Evolutionary conservation across 2,329 filamentous ascomycete genomes (phyloP).

Genomic region (Ceratocystis destructans): DNA sequence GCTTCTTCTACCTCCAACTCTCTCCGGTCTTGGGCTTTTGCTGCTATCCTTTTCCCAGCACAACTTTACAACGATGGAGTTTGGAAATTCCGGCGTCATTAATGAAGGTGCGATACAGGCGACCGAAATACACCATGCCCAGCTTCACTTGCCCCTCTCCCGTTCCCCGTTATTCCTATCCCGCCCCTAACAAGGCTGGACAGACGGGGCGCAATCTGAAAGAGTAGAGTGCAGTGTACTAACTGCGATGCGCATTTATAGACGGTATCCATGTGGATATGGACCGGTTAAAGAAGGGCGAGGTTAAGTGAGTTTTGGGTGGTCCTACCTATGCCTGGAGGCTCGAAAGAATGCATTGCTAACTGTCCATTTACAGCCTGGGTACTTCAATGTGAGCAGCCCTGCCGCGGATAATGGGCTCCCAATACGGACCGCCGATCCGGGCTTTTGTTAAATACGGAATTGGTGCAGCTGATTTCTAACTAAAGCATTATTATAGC

Average conservation of each 20-base stretch:
- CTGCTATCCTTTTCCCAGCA: background rate
- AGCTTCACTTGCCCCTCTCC: background rate
- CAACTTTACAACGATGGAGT: slow-evolving; percentile 40
- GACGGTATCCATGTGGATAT: slow-evolving; percentile 99
- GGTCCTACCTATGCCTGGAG: background rate
- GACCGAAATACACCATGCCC: background rate
- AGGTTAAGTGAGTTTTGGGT: slow-evolving; percentile 70
- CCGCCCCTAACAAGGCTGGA: slow-evolving; percentile 15
- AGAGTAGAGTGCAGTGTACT: slow-evolving; percentile 13
- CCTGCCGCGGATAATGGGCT: background rate
- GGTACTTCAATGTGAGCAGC: slow-evolving; percentile 84
- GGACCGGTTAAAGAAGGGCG: slow-evolving; percentile 95
- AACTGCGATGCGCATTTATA: slow-evolving; percentile 29
- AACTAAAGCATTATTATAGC: slow-evolving; percentile 34
- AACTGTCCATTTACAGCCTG: slow-evolving; percentile 45
- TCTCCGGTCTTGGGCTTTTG: background rate
- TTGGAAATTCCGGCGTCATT: slow-evolving; percentile 46
- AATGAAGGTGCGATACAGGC: slow-evolving; percentile 42
- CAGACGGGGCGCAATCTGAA: background rate
- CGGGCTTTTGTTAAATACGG: background rate
- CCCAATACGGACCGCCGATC: background rate
- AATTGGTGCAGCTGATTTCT: slow-evolving; percentile 21
- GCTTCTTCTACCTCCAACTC: background rate
- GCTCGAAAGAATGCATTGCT: slow-evolving; percentile 18
- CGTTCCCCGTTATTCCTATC: background rate